Percentiles rank a stretch among this genome's conserved stretches.
Conservation (phyloP, 495 filamentous ascomycete genomes). For the Hyaloscypha hepaticicola region DNA sequence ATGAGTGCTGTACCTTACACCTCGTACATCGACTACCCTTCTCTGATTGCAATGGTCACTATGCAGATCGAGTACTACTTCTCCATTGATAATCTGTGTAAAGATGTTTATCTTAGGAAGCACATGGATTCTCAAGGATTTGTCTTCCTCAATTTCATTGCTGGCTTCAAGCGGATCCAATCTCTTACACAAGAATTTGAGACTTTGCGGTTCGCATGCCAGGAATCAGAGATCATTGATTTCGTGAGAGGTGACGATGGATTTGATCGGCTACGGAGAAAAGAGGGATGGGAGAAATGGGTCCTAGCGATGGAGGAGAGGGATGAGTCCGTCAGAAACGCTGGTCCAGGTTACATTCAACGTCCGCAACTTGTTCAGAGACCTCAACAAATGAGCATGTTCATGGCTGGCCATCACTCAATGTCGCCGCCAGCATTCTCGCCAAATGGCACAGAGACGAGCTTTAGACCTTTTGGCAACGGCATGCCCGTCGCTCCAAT, state of each 20-base stretch:
- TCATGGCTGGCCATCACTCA: slow-evolving; percentile 33
- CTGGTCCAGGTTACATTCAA: slow-evolving; percentile 36
- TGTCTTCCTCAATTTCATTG: slow-evolving; percentile 74
- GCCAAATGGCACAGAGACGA: slow-evolving; percentile 33
- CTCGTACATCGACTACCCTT: slow-evolving; percentile 55
- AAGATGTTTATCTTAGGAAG: slow-evolving; percentile 82
- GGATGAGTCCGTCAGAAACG: slow-evolving; percentile 40
- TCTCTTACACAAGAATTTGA: slow-evolving; percentile 69
- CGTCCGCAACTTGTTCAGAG: slow-evolving; percentile 12
- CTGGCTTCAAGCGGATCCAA: slow-evolving; percentile 81
- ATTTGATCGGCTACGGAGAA: slow-evolving; percentile 73
- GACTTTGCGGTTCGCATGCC: slow-evolving; percentile 70
- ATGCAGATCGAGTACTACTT: slow-evolving; percentile 95
- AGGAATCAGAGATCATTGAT: slow-evolving; percentile 68
- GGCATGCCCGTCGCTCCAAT: slow-evolving; percentile 40
- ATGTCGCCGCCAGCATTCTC: slow-evolving; percentile 37
- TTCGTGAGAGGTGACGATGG: slow-evolving; percentile 68
- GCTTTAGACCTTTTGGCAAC: slow-evolving; percentile 37
- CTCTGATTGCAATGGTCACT: slow-evolving; percentile 56
- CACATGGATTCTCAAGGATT: slow-evolving; percentile 96
- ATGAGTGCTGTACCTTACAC: slow-evolving; percentile 66
- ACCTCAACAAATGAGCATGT: slow-evolving; percentile 28
- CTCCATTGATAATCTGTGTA: slow-evolving; percentile 93
- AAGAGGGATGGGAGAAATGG: slow-evolving; percentile 79
- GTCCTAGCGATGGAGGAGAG: slow-evolving; percentile 53